Percentiles rank a stretch among this genome's conserved stretches.
These are phyloP conservation scores for Thymus mandschuricus DNA, from an alignment of 257 asterid genomes.

Conservation along the genomic window DNA sequence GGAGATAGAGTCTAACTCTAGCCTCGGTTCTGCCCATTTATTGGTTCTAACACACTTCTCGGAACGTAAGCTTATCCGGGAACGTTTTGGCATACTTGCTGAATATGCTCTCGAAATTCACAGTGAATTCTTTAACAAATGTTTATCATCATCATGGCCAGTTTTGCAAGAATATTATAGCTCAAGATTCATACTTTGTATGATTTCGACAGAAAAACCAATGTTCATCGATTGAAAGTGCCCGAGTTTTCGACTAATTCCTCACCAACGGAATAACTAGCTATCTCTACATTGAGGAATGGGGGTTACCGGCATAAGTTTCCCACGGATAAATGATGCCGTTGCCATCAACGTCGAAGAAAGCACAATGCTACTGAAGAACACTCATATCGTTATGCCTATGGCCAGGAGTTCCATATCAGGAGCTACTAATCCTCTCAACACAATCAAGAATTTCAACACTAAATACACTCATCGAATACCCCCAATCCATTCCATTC, in stretches of 20 bases:
- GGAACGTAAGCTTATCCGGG: slow-evolving; percentile 66
- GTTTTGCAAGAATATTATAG: no score
- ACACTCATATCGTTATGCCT: slow-evolving; percentile 59
- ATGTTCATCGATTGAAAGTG: no score
- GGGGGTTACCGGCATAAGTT: slow-evolving; percentile 39
- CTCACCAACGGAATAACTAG: neutral
- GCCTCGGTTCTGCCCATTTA: no score
- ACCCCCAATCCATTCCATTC: no score
- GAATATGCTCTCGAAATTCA: slow-evolving; percentile 69
- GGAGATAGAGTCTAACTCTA: no score
- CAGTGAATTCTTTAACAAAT: neutral
- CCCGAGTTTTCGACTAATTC: neutral
- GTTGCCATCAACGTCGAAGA: slow-evolving; percentile 72
- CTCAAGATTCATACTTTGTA: no score
- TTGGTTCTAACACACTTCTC: slow-evolving; percentile 48
- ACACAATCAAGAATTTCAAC: slow-evolving; percentile 33
- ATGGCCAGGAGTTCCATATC: slow-evolving; percentile 75
- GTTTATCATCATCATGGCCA: no score
- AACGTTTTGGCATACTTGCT: slow-evolving; percentile 69
- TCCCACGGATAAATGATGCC: slow-evolving; percentile 86
- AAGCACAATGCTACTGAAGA: slow-evolving; percentile 82
- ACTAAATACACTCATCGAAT: no score
- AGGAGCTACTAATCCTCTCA: slow-evolving; percentile 65
- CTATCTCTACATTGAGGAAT: neutral
- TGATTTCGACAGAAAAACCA: no score